Evolutionary conservation across 768 basidiomycete species (phyloP).

Genomic region (Lentinula sp.): DNA sequence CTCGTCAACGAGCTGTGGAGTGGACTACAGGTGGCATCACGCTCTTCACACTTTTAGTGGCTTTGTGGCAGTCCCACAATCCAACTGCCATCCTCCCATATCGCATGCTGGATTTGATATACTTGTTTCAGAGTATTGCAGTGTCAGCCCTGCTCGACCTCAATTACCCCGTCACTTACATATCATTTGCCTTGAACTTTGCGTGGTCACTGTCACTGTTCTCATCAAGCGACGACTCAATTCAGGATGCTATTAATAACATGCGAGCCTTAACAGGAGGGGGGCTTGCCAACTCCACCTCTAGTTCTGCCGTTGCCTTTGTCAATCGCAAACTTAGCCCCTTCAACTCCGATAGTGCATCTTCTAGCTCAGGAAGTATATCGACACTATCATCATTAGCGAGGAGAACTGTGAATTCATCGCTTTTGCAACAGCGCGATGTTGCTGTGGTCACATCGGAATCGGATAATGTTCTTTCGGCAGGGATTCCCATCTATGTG

Average conservation of each 20-base stretch:
- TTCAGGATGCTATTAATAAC: conserved; percentile 74
- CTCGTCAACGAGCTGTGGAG: conserved; percentile 65
- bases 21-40: conserved; percentile 71
- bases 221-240: conserved; percentile 42
- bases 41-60: conserved; percentile 57
- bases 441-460: conserved; percentile 63
- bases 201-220: conserved; percentile 84
- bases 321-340: conserved; percentile 82
- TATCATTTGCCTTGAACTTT: conserved; percentile 80
- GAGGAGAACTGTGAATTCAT: background rate
- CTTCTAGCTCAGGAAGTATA: background rate
- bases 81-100: conserved; percentile 58
- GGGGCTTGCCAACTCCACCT: conserved; percentile 51
- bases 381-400: background rate
- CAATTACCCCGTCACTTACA: conserved; percentile 83
- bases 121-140: conserved; percentile 81
- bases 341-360: conserved; percentile 41
- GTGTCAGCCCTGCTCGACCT: conserved; percentile 74
- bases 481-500: conserved; percentile 79
- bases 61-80: conserved; percentile 55
- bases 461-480: conserved; percentile 64
- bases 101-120: conserved; percentile 77
- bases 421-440: conserved; percentile 17
- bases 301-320: conserved; percentile 60
- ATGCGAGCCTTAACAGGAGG: conserved; percentile 86